Percentiles rank a stretch among this genome's conserved stretches.
Evolutionary conservation across 2,329 filamentous ascomycete genomes (phyloP).

Genomic region (Colletotrichum sp.): DNA sequence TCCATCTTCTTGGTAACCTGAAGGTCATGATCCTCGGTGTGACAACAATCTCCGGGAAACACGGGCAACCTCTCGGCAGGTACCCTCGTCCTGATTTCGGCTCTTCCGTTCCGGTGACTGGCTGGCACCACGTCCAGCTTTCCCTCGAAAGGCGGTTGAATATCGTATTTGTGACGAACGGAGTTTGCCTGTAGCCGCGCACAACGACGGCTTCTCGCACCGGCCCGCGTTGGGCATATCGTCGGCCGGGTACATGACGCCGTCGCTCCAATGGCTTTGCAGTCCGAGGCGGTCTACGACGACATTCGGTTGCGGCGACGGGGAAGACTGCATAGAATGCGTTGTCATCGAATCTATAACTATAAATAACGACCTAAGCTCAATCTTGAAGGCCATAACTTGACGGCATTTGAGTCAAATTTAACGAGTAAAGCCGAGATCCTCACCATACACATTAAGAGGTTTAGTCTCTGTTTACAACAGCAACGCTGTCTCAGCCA

Average conservation of each 20-base stretch:
- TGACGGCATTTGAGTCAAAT: not conserved
- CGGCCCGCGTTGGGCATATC: constrained; percentile 6
- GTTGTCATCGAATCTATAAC: not conserved
- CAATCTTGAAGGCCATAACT: not conserved
- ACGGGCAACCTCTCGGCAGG: not conserved
- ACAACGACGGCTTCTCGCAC: constrained; percentile 5
- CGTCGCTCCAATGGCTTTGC: not conserved
- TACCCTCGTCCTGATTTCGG: not conserved
- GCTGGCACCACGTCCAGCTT: not conserved
- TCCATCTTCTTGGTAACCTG: not conserved
- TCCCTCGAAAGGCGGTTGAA: not conserved
- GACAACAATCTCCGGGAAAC: constrained; percentile 1
- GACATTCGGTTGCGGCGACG: not conserved
- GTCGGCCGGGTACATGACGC: constrained; percentile 1
- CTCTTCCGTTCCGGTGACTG: not conserved
- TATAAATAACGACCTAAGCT: not conserved
- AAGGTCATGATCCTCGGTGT: not conserved
- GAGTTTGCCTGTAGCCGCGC: not conserved
- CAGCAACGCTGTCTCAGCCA: not conserved
- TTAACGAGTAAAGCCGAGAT: not conserved
- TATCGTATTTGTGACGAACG: not conserved
- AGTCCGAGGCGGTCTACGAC: not conserved
- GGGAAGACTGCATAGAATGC: not conserved
- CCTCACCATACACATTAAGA: not conserved
- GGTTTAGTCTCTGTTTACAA: not conserved